Percentiles rank a stretch among this genome's conserved stretches.
Evolutionary conservation across 208 protist genomes (phyloP).

Genomic region (Acanthamoeba royreba): DNA sequence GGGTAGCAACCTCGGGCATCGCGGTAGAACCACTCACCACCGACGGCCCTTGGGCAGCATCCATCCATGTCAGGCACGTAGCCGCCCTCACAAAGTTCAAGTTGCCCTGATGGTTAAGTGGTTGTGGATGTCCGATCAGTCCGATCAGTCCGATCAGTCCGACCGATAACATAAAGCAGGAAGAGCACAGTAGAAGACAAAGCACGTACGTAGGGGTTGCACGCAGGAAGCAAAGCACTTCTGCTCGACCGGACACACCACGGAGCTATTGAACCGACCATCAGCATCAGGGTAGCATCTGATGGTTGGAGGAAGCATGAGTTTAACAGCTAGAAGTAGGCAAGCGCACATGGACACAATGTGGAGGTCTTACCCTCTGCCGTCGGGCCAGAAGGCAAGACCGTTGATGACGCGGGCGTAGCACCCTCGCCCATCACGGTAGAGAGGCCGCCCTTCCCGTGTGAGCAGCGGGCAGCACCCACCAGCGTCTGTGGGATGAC

Average conservation of each 20-base stretch:
- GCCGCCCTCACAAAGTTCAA: not conserved
- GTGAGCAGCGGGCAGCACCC: not conserved
- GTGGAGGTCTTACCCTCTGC: not conserved
- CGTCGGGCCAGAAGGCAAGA: not conserved
- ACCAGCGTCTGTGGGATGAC: not conserved
- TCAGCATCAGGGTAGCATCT: not conserved
- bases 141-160: not conserved
- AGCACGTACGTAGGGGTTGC: not conserved
- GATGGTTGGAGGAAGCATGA: not conserved
- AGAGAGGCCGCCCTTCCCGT: not conserved
- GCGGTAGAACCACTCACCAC: not conserved
- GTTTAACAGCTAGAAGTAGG: not conserved
- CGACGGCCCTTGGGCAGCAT: not conserved
- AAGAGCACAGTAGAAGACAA: not conserved
- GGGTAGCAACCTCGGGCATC: not conserved
- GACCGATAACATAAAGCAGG: not conserved
- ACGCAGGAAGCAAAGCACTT: not conserved
- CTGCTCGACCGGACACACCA: not conserved
- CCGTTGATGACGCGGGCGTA: not conserved
- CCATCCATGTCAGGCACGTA: not conserved
- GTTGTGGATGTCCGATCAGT: not conserved
- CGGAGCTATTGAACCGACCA: not conserved
- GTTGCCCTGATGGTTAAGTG: not conserved
- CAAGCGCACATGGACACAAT: not conserved
- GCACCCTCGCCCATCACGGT: not conserved